phyloP scores from a whole-genome alignment of 805 yeast genomes.

The Wickerhamomyces subpelliculosus region DNA sequence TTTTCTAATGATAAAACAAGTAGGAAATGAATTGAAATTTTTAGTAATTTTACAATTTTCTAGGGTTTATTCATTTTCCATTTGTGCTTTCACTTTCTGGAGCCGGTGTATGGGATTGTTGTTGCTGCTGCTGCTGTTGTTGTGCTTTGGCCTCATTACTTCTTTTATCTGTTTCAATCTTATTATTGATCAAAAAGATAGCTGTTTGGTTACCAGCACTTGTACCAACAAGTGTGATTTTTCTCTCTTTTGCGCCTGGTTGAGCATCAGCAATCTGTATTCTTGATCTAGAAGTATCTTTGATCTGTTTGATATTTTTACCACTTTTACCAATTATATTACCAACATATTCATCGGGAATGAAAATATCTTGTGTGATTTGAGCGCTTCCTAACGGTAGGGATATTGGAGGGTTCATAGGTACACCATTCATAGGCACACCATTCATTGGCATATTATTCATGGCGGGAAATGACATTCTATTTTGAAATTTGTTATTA shows the following conservation, averaged over 20 bases:
- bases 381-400: conserved; percentile 15
- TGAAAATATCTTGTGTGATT: conserved; percentile 61
- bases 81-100: too few relatives aligned
- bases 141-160: conserved; percentile 27
- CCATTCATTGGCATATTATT: too few relatives aligned
- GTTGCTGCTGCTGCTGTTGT: not conserved
- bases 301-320: conserved; percentile 68
- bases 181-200: conserved; percentile 61
- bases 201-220: conserved; percentile 67
- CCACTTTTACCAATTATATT: conserved; percentile 86
- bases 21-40: too few relatives aligned
- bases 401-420: conserved; percentile 2
- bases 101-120: not conserved
- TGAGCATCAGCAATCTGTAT: conserved; percentile 59
- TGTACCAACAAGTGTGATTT: conserved; percentile 61
- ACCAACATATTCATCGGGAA: conserved; percentile 76
- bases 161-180: conserved; percentile 56
- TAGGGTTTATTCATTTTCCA: too few relatives aligned
- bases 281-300: conserved; percentile 68
- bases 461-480: not conserved
- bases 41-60: too few relatives aligned
- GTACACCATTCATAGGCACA: too few relatives aligned
- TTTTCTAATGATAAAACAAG: too few relatives aligned
- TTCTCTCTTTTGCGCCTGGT: conserved; percentile 51
- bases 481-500: not conserved